Evolutionary conservation across 2,329 filamentous ascomycete species (phyloP).

Genomic region (Phialocephala sp.): DNA sequence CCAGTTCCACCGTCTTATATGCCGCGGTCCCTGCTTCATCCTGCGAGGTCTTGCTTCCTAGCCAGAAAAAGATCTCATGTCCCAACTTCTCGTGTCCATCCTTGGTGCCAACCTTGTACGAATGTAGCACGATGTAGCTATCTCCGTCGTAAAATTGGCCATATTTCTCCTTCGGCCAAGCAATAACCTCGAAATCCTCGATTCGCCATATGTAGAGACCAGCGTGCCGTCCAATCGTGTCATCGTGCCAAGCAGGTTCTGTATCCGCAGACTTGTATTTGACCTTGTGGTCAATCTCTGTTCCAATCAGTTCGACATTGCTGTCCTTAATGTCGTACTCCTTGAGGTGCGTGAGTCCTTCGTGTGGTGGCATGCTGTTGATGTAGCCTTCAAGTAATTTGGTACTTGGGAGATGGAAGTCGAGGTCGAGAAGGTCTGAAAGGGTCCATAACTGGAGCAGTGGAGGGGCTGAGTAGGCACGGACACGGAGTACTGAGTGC

Average conservation of each 20-base stretch:
- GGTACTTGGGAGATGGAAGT: not conserved
- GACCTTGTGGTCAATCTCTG: conserved; percentile 68
- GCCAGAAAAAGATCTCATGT: conserved; percentile 75
- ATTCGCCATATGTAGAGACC: conserved; percentile 71
- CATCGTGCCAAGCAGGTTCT: conserved; percentile 71
- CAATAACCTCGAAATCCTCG: conserved; percentile 68
- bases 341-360: conserved; percentile 65
- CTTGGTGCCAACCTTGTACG: conserved; percentile 57
- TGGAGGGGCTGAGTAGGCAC: too few relatives aligned
- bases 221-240: conserved; percentile 55
- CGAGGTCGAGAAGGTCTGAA: not conserved
- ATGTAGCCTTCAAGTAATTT: not conserved
- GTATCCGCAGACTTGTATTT: conserved; percentile 69
- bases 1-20: conserved; percentile 74
- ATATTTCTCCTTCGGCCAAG: conserved; percentile 61
- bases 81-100: conserved; percentile 53
- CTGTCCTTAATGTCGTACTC: conserved; percentile 72
- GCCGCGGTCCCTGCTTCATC: conserved; percentile 73
- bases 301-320: conserved; percentile 70
- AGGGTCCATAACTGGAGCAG: not conserved
- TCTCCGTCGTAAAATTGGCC: conserved; percentile 71
- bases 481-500: too few relatives aligned
- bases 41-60: conserved; percentile 68
- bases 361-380: conserved; percentile 62
- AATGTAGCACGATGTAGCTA: conserved; percentile 69